These are phyloP conservation scores for Termitomyces bulborhizus DNA, from an alignment of 768 basidiomycete species.

Conservation along the genomic window DNA sequence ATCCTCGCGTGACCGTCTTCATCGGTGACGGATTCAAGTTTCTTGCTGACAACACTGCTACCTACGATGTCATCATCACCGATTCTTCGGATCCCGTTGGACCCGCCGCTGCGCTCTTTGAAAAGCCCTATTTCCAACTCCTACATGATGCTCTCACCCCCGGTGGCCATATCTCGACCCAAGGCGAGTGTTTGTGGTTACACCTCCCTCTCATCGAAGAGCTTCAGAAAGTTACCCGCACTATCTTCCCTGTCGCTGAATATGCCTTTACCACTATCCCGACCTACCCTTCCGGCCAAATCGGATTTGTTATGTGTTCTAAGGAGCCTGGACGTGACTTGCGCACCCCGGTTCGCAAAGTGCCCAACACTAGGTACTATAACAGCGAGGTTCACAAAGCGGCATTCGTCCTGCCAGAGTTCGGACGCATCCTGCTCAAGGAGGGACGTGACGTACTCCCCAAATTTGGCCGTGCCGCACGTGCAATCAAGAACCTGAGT, in stretches of 20 bases:
- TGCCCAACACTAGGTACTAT: constrained; percentile 77
- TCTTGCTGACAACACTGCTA: constrained; percentile 77
- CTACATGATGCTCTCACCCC: constrained; percentile 84
- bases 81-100: constrained; percentile 98
- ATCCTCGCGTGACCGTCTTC: constrained; percentile 76
- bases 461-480: constrained; percentile 60
- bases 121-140: constrained; percentile 95
- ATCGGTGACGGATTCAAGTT: constrained; percentile 98
- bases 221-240: constrained; percentile 60
- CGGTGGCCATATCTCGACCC: constrained; percentile 91
- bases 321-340: constrained; percentile 70
- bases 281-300: constrained; percentile 97
- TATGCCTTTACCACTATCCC: constrained; percentile 97
- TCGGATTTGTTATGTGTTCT: constrained; percentile 89
- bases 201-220: constrained; percentile 84
- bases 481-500: constrained; percentile 29
- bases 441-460: constrained; percentile 71
- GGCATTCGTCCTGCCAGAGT: constrained; percentile 92
- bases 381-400: constrained; percentile 73
- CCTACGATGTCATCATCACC: constrained; percentile 97
- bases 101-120: constrained; percentile 89
- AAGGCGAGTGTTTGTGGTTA: constrained; percentile 94
- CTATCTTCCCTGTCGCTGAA: constrained; percentile 74
- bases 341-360: constrained; percentile 63
- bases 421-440: constrained; percentile 68